Evolutionary conservation across 495 filamentous ascomycete genomes (phyloP), one percentile per base, ranked within the genome.

Genomic region (Tetracladium setigerum): DNA sequence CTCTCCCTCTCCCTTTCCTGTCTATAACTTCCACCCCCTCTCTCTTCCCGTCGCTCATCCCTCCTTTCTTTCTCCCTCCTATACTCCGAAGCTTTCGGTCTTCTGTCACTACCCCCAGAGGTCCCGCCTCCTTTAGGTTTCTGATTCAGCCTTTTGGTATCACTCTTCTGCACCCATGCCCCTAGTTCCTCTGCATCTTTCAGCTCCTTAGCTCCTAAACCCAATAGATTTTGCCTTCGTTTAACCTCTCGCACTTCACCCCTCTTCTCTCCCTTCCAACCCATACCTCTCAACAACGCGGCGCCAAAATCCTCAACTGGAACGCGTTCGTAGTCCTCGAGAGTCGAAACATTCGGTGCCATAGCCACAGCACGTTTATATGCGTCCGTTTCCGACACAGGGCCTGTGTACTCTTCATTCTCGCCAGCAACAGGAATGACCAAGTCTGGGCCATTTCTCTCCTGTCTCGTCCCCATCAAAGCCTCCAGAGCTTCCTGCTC

Each of bases 291-390:
- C 19, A 99, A 73, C 41, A 97, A 66, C 2, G 87, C 87, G 17
- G 86, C 82, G 30, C 91, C 92, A 56, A 97, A 99, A 48, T 95
- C 87, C 49, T 96, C 92, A 31, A 97, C 87, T 0, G 94, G 91
- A 10, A 95, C 77, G 4, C 82, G 79, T 22, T 78, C 82, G 65
- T 99, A 99, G 55, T 91, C 87, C 38, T 88, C 87, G 17, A 92
- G 67, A 0, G 77, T 83, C 2, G 89, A 81, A 13, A 79, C 66
- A 17, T 88, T 83, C 0, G 89, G 89, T 0, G 87, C 81, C n/a
- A 75, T 72, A 2, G 74, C 70, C 34, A 89, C 72, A 57, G 86
- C 83, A 9, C 70, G 65, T 24, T 74, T 69, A 61, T 89, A 94
- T 1, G 79, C 80, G 18, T 80, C 78, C 33, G 82, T 72, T 58